Evolutionary conservation across 2,329 filamentous ascomycete genomes (phyloP), one percentile per base, ranked within the genome.

Genomic region (Ustilaginoidea virens): DNA sequence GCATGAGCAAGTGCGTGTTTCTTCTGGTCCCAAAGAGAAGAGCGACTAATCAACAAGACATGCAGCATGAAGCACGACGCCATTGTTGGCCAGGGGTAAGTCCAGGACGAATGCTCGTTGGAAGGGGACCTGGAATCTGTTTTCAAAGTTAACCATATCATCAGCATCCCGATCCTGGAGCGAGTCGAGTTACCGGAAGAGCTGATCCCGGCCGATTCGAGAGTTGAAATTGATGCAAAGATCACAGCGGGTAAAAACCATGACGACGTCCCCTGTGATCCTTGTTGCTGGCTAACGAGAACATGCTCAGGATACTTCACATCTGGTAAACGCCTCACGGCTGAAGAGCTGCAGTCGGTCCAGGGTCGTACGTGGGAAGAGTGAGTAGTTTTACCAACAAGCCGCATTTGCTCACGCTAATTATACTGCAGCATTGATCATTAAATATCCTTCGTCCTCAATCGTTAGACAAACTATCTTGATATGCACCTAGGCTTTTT

Each of bases 171-270:
- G 17, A 94, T 94, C 42, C 67, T 79, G 44, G 85, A 94, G 58
- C 71, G 86, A 35, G 75, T 96, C 27, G 85, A 92, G 35, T 82
- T 96, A 38, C 90, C 87, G 4, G 83, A 92, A 39, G 80, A 90
- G 18, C 74, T 90, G 69, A 94, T 96, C 43, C 90, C 90, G 9
- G 81, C 77, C 37, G 90, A 96, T 55, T 92, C 85, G 30, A 68
- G 87, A 40, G 90, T 96, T n/a, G 90, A 98, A 55, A 98, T 96
- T 47, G 90, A 96, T 54, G 90, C 90, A 34, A 96, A 96, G 63
- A 94, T 96, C 49, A 90, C 87, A 43, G 85, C 87, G 35, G 90
- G 80, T 83, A 58, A 55, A n/a, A n/a, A n/a, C n/a, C n/a, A n/a
- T n/a, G n/a, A n/a, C n/a, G n/a, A n/a, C n/a, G 72, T 58, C 32